Evolutionary conservation across 2,329 filamentous ascomycete genomes (phyloP).

Genomic region (Cladosporium austrohemisphaericum): DNA sequence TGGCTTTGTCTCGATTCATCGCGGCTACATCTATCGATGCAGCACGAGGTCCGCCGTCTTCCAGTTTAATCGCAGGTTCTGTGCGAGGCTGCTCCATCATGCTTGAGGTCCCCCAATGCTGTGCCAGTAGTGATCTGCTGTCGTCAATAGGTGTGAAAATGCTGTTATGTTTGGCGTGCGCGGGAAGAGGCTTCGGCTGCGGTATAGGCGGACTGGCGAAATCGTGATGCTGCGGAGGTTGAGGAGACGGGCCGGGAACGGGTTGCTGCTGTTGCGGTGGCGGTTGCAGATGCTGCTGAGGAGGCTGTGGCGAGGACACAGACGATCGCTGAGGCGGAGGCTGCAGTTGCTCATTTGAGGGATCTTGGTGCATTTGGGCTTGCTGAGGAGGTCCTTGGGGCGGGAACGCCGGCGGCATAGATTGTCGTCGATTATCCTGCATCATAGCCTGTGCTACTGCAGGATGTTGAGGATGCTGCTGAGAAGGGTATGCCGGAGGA

Average conservation of each 20-base stretch:
- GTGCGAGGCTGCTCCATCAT: conserved; percentile 39
- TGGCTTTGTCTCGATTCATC: conserved; percentile 47
- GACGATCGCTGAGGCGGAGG: conserved; percentile 29
- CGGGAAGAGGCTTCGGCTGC: conserved; percentile 62
- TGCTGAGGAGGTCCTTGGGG: conserved; percentile 45
- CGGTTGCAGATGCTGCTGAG: conserved; percentile 24
- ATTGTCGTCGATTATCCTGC: conserved; percentile 71
- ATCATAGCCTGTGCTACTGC: conserved; percentile 66
- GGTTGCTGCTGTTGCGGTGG: conserved; percentile 28
- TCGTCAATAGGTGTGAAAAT: conserved; percentile 98
- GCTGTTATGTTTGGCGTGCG: conserved; percentile 68
- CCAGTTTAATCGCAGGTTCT: conserved; percentile 37
- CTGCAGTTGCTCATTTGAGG: conserved; percentile 17
- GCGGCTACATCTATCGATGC: conserved; percentile 63
- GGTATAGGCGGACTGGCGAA: conserved; percentile 53
- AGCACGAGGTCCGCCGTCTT: conserved; percentile 47
- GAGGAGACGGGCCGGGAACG: conserved; percentile 43
- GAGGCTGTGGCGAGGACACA: conserved; percentile 34
- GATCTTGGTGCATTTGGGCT: conserved; percentile 30
- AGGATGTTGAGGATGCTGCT: conserved; percentile 28
- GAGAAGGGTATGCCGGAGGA: conserved; percentile 29
- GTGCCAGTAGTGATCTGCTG: conserved; percentile 79
- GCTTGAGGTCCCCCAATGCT: conserved; percentile 64
- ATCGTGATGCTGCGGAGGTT: conserved; percentile 46
- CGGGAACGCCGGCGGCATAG: conserved; percentile 68